These are phyloP conservation scores for Puccinia coronata DNA, from an alignment of 1,284 basidiomycete genomes.

Conservation along the genomic window DNA sequence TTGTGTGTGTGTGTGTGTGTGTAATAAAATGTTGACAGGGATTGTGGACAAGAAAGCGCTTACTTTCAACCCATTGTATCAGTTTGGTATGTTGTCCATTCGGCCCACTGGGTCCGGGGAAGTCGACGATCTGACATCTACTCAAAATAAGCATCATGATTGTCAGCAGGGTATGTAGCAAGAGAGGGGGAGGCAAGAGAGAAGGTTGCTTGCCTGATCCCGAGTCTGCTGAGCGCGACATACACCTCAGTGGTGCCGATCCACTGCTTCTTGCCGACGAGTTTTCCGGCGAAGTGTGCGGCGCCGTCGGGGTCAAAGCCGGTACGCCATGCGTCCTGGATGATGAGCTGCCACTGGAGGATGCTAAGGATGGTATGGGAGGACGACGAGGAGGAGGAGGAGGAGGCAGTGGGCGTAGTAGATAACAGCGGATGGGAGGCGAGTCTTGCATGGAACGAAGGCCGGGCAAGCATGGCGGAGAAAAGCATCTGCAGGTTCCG, in stretches of 20 bases:
- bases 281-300: slow-evolving; percentile 52
- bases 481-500: slow-evolving; percentile 55
- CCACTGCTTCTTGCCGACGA: slow-evolving; percentile 54
- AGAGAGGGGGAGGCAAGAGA: not conserved
- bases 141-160: too few species aligned
- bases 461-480: slow-evolving; percentile 52
- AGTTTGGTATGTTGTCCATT: slow-evolving; percentile 50
- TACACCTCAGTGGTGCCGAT: slow-evolving; percentile 57
- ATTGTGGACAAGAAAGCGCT: not conserved
- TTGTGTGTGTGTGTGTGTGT: not conserved
- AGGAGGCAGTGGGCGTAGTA: not conserved
- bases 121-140: slow-evolving; percentile 54
- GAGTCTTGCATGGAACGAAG: slow-evolving; percentile 49
- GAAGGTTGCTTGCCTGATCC: slow-evolving; percentile 51
- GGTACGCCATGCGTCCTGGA: slow-evolving; percentile 54
- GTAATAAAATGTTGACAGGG: not conserved
- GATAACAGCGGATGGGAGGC: not conserved
- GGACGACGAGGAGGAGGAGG: not conserved
- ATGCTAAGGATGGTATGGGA: slow-evolving; percentile 53
- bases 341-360: slow-evolving; percentile 52
- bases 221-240: slow-evolving; percentile 53
- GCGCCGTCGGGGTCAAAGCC: slow-evolving; percentile 54
- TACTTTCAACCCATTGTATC: slow-evolving; percentile 39
- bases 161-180: not conserved
- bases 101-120: slow-evolving; percentile 51